Percentiles rank a stretch among this genome's conserved stretches.
Conservation (phyloP, 192 early-diverging fungal species). For the Irineochytrium annulatum region DNA sequence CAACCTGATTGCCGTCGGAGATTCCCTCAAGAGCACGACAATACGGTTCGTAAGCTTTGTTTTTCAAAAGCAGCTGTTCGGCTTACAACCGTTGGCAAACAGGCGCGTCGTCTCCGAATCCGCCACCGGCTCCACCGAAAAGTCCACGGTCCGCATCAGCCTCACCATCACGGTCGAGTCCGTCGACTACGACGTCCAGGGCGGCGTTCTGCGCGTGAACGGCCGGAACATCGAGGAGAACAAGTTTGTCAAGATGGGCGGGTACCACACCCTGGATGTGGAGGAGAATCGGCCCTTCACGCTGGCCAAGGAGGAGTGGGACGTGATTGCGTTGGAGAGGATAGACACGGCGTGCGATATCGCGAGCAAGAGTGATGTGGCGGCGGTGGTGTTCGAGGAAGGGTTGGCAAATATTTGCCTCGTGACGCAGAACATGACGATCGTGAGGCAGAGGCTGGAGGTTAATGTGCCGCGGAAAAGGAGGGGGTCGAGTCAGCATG, state of each 20-base stretch:
- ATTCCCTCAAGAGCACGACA: conserved; percentile 82
- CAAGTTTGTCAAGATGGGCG: conserved; percentile 87
- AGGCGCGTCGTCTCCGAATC: conserved; percentile 86
- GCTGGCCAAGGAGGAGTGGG: conserved; percentile 86
- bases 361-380: conserved; percentile 84
- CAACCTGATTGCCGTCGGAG: conserved; percentile 71
- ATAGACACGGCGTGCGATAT: conserved; percentile 87
- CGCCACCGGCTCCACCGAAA: conserved; percentile 82
- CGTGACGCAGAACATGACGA: conserved; percentile 91
- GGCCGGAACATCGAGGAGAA: conserved; percentile 85
- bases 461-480: conserved; percentile 87
- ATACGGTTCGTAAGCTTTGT: conserved; percentile 54
- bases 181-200: conserved; percentile 89
- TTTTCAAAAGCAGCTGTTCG: neutral
- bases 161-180: conserved; percentile 82
- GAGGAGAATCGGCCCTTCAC: conserved; percentile 58
- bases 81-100: neutral
- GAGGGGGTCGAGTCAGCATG: conserved; percentile 75
- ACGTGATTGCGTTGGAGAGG: conserved; percentile 84
- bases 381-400: conserved; percentile 76
- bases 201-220: conserved; percentile 76
- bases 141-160: conserved; percentile 70
- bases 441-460: conserved; percentile 91
- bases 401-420: conserved; percentile 91
- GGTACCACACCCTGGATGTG: conserved; percentile 92